Base-by-base conservation (phyloP, 352 stramenopile species). In the Blastocystis hominis region DNA sequence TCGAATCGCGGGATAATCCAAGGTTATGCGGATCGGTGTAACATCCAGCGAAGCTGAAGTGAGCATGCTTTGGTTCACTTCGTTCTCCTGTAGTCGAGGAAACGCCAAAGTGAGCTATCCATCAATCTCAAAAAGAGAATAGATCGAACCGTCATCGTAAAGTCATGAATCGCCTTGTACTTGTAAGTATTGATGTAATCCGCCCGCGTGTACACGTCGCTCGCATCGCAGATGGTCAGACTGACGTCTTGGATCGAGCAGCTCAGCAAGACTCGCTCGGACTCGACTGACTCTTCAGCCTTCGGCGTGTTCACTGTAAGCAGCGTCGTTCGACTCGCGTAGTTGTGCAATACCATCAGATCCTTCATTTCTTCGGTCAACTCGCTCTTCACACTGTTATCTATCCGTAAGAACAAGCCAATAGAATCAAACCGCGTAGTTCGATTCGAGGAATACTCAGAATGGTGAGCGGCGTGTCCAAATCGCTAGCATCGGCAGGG, bases 311-410 rank as follows among this genome's bases (percentile, higher is more conserved):
- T 13, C 10, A 59, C 0, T 3, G 50, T 40, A 7, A 40, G 64
- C 30, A 24, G 15, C 20, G 44, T 40, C 9, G 44, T 46, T 3
- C 36, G 30, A 3, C n/a, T 53, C 15, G 72, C 20, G 56, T 53
- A 84, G 36, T 84, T 66, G 56, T 84, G 66, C 6, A 84, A 7
- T 15, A 84, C 72, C 15, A 84, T 66, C 38, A 84, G 24, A 69
- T 84, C 72, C 50, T 84, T 84, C 72, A 66, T 53, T 34, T 66
- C 53, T 44, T 84, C 72, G 24, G 47, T 84, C 50, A 84, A 53
- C 44, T 84, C 72, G 24, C 55, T 24, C n/a, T 61, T 59, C 38
- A 84, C 54, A 46, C 72, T 64, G 50, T 84, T 84, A 40, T 84
- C 72, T 84, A 84, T 13, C 24, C 20, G 15, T 72, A 15, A 47